Conservation (phyloP, 805 yeast species). For the Lipomyces mesembrius region DNA sequence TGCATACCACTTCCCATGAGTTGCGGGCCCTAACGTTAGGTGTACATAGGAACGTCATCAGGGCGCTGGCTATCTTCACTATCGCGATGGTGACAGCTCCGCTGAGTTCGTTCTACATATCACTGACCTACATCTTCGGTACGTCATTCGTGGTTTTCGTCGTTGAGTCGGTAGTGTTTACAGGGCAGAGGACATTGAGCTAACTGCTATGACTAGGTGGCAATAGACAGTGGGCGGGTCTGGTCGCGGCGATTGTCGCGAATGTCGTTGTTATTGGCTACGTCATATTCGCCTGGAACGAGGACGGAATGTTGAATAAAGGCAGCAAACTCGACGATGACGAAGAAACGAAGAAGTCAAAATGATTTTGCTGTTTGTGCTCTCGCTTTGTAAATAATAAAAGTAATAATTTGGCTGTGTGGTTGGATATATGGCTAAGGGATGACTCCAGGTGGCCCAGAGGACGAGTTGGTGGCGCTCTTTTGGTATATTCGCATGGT, state of each 20-base stretch:
- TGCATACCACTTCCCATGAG: not conserved
- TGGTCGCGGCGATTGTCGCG: constrained; percentile 73
- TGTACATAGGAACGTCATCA: constrained; percentile 33
- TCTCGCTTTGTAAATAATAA: not conserved
- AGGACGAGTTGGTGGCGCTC: not conserved
- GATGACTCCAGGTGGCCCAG: not conserved
- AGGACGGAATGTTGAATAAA: constrained; percentile 48
- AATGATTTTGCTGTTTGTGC: constrained; percentile 4
- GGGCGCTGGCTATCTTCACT: constrained; percentile 67
- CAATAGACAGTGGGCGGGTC: constrained; percentile 57
- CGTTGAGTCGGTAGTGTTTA: not conserved
- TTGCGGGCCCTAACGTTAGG: not conserved
- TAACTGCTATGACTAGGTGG: constrained; percentile 18
- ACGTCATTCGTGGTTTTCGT: constrained; percentile 11
- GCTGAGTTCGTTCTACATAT: constrained; percentile 56
- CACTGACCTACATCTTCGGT: constrained; percentile 49
- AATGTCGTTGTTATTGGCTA: constrained; percentile 70
- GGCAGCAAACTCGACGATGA: constrained; percentile 42
- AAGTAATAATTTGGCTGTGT: too few species aligned
- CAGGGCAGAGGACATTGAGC: not conserved
- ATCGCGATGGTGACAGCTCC: constrained; percentile 73
- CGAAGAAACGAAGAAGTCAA: constrained; percentile 31
- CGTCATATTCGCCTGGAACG: constrained; percentile 71
- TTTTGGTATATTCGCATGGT: not conserved
- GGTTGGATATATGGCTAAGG: not conserved